These are phyloP conservation scores for Bromus sterilis DNA, from an alignment of 176 grass and related monocot genomes.

Conservation along the genomic window DNA sequence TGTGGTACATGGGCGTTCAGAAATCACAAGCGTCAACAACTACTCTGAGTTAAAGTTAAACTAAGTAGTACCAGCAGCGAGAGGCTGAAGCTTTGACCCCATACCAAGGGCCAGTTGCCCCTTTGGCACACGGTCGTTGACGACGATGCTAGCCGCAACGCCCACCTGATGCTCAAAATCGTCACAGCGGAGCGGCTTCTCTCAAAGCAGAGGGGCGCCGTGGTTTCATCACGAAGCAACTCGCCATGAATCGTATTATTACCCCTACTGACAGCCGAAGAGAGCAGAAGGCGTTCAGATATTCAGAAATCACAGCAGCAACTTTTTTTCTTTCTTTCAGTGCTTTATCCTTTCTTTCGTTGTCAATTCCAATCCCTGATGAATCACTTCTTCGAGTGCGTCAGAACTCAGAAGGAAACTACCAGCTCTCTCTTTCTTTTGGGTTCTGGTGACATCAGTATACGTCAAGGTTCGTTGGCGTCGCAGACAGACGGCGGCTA, in stretches of 20 bases:
- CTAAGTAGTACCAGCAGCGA: neutral
- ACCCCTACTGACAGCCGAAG: neutral
- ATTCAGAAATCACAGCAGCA: neutral
- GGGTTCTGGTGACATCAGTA: no score
- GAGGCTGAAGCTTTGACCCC: conserved; percentile 9
- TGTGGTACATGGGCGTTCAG: no score
- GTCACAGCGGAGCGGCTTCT: neutral
- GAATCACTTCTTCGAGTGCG: neutral
- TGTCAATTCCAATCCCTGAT: no score
- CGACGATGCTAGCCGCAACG: neutral
- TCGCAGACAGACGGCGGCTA: neutral
- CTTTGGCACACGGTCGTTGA: neutral
- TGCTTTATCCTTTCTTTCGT: no score
- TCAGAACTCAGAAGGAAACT: neutral
- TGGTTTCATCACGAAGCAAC: neutral
- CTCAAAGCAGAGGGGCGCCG: neutral
- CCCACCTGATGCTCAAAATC: neutral
- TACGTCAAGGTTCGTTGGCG: neutral
- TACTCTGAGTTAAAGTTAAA: no score
- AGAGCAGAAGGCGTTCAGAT: neutral
- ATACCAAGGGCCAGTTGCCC: conserved; percentile 31
- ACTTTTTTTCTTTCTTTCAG: no score
- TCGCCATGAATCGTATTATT: neutral
- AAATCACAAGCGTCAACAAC: no score
- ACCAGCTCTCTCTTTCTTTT: no score